Base-by-base conservation (phyloP, 2,329 filamentous ascomycete genomes). In the Aphanoascus verrucosus region DNA sequence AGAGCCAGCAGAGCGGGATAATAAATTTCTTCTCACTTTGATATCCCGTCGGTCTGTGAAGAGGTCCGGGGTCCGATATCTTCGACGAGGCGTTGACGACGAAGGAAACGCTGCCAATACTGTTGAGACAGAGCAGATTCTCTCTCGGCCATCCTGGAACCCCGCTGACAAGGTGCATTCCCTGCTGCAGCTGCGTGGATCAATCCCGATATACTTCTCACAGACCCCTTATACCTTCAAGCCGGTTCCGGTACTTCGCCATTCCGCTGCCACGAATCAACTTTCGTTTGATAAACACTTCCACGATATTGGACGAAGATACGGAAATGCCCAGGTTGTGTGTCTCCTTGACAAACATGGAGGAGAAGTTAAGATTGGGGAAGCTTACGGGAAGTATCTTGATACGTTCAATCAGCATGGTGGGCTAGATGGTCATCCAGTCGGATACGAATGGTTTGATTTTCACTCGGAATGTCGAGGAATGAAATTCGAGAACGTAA, bases 401-500 rank as follows among this genome's bases (percentile, higher is more conserved):
- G 72, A 80, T 47, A 69, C 74, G 20, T 73, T 91, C 51, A 94
- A 93, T 58, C 76, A 83, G 6, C 74, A 79, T 41, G 74, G 74
- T 5, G 74, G 76, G 3, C 66, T 76, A 17, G 74, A 80, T 55
- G 74, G 72, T 11, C 65, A 64, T 9, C 66, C 74, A 8, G 70
- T 93, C 11, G 77, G 75, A 0, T 94, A 94, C 63, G 88, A 95
- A 65, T 98, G 93, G 93, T 98, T 97, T 62, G 93, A 98, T 65
- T 98, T 98, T 63, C 93, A 97, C 67, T 78, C 82, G 15, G 86
- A 86, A 28, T 97, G 93, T 64, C 84, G 88, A 14, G 93, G 93
- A 0, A 96, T 98, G 91, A 94, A 88, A 61, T 98, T 97, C 63
- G 91, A 97, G 64, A 97, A 97, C 55, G 90, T 97, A 11, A 85